Evolutionary conservation across 148 eudicot genomes (phyloP), one percentile per base, ranked within the genome.

Genomic region (Mesembryanthemum crystallinum): DNA sequence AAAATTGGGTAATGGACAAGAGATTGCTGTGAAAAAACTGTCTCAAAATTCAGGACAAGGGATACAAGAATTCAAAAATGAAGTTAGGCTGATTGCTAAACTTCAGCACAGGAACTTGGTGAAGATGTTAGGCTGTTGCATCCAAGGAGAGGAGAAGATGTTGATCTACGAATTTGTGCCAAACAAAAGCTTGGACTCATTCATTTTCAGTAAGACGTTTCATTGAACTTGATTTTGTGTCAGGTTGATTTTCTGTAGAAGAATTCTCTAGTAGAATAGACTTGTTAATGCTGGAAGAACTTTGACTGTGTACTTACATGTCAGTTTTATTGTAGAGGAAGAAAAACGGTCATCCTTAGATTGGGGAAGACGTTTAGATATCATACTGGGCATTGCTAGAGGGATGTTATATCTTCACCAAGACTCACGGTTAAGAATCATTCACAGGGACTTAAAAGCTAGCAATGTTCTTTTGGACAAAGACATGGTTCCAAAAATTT

Each of bases 351-450:
- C n/a, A n/a, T n/a, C n/a, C n/a, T n/a, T n/a, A n/a, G n/a, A n/a
- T n/a, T n/a, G 93, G 90, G 72, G 33, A 51, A 84, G 76, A 64
- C 83, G 88, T 13, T 80, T 83, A 23, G 78, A 85, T 4, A 86
- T 86, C 15, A 80, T 81, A 69, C 20, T 79, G 49, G 87, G 92
- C 68, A 84, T 84, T 23, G 89, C 87, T 82, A 82, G 89, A 76
- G 92, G 92, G 55, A 74, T 88, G 72, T 43, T 88, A 23, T 88
- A 88, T 74, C 92, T 88, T 86, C 92, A 88, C 63, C 87, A 85
- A 74, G 89, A 88, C 60, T 88, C 49, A n/a, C n/a, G n/a, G n/a
- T n/a, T n/a, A n/a, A n/a, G n/a, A n/a, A n/a, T n/a, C n/a, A n/a
- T n/a, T n/a, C n/a, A n/a, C n/a, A n/a, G n/a, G n/a, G n/a, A n/a